These are phyloP conservation scores for Biscutella laevigata DNA, from an alignment of 441 rosid species.

Conservation along the genomic window DNA sequence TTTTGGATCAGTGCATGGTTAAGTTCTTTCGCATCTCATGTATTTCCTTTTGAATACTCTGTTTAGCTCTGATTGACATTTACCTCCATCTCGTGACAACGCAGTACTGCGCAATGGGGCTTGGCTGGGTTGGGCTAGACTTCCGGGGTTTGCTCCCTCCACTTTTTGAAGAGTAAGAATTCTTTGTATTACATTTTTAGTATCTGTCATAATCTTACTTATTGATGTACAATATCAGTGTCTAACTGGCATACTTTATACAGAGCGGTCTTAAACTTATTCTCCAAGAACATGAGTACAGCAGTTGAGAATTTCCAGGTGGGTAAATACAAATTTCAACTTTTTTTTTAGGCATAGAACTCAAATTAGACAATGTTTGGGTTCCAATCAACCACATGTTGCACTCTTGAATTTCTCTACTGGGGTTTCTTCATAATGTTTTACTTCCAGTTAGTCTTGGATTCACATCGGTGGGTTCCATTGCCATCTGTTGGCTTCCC, in stretches of 20 bases:
- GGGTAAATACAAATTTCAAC: slow-evolving; percentile 2
- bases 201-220: neutral
- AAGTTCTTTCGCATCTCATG: slow-evolving; percentile 12
- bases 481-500: slow-evolving; percentile 82
- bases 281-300: slow-evolving; percentile 72
- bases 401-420: neutral
- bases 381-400: neutral
- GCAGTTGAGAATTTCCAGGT: slow-evolving; percentile 93
- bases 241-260: slow-evolving; percentile 21
- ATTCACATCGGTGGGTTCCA: slow-evolving; percentile 96
- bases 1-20: slow-evolving; percentile 93
- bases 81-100: slow-evolving; percentile 22
- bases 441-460: slow-evolving; percentile 80
- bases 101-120: slow-evolving; percentile 94
- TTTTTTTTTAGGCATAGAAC: slow-evolving; percentile 14
- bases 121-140: slow-evolving; percentile 89
- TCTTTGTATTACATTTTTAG: neutral
- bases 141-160: slow-evolving; percentile 89
- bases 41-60: neutral
- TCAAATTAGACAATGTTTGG: neutral
- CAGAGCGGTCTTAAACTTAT: slow-evolving; percentile 85
- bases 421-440: slow-evolving; percentile 22
- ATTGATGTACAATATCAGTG: neutral
- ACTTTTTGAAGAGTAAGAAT: slow-evolving; percentile 76
- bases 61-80: slow-evolving; percentile 17